Evolutionary conservation across 306 rosid species (phyloP).

Genomic region (Astragalus membranaceus): DNA sequence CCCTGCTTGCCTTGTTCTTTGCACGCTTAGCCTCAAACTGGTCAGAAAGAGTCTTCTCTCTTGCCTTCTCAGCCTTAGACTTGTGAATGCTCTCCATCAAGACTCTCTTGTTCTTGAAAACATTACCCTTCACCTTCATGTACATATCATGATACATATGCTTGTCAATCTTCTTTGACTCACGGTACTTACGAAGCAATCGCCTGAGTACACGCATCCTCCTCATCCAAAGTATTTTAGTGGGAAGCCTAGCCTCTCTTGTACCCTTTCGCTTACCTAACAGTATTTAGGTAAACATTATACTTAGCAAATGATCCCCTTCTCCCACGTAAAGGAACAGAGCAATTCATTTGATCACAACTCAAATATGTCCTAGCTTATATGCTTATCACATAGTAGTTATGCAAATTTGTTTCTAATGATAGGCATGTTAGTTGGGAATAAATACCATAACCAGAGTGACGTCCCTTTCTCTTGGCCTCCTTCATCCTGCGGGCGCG

Average conservation of each 20-base stretch:
- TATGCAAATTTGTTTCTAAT: neutral
- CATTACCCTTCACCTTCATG: slow-evolving; percentile 42
- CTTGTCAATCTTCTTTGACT: slow-evolving; percentile 34
- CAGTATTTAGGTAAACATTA: neutral
- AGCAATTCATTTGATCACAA: neutral
- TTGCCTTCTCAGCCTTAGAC: slow-evolving; percentile 38
- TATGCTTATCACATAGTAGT: too few species aligned
- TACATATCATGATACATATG: slow-evolving; percentile 41
- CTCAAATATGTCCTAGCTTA: neutral
- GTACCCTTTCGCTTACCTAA: slow-evolving; percentile 42
- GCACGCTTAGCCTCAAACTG: slow-evolving; percentile 44
- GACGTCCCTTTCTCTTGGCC: slow-evolving; percentile 41
- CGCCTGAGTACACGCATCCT: slow-evolving; percentile 40
- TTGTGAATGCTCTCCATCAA: slow-evolving; percentile 42
- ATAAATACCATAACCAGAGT: slow-evolving; percentile 34
- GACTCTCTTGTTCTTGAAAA: slow-evolving; percentile 38
- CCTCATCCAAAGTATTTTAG: slow-evolving; percentile 36
- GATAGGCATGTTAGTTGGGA: neutral
- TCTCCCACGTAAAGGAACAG: neutral
- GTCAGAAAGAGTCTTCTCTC: slow-evolving; percentile 35
- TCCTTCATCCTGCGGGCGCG: slow-evolving; percentile 40
- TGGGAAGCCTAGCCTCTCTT: slow-evolving; percentile 40
- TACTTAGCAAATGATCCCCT: neutral
- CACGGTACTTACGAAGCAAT: slow-evolving; percentile 33
- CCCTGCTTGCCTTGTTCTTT: slow-evolving; percentile 45